These are phyloP conservation scores for Pseudognaphalium luteoalbum DNA, from an alignment of 129 eudicot genomes.

Conservation along the genomic window DNA sequence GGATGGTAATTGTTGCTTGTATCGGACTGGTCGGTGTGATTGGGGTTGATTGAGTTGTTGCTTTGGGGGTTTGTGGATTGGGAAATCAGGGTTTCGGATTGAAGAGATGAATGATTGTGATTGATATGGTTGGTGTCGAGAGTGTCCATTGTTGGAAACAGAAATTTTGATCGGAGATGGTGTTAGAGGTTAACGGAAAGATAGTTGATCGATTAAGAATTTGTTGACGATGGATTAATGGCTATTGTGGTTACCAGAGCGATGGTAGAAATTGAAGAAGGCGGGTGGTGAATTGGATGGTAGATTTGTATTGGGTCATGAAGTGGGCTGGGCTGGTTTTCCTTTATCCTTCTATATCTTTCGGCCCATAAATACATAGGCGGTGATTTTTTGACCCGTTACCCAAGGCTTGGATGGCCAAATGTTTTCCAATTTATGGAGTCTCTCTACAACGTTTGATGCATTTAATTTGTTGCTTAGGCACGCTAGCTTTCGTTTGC, in stretches of 20 bases:
- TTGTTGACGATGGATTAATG: not conserved
- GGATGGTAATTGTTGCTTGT: not conserved
- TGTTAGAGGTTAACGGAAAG: conserved; percentile 1
- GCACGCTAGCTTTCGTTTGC: too few relatives aligned
- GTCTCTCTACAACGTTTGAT: too few relatives aligned
- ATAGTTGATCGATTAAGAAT: not conserved
- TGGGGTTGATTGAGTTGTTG: conserved; percentile 1
- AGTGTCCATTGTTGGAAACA: conserved; percentile 19
- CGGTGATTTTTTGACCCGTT: too few relatives aligned
- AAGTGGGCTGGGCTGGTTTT: too few relatives aligned
- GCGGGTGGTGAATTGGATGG: not conserved
- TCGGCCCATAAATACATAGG: too few relatives aligned
- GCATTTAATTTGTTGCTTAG: too few relatives aligned
- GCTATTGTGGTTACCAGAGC: not conserved
- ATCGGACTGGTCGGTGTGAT: not conserved
- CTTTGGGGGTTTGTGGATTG: not conserved
- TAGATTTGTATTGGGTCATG: not conserved
- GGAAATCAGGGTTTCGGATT: conserved; percentile 28
- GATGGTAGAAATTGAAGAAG: not conserved
- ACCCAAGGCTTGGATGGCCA: too few relatives aligned
- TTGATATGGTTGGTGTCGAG: conserved; percentile 14
- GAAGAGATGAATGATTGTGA: conserved; percentile 27
- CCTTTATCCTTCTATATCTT: too few relatives aligned
- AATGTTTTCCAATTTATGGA: too few relatives aligned
- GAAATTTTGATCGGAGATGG: not conserved